Evolutionary conservation across 2,329 filamentous ascomycete species (phyloP), one percentile per base, ranked within the genome.

Genomic region (Aspergillus pseudoglaucus): DNA sequence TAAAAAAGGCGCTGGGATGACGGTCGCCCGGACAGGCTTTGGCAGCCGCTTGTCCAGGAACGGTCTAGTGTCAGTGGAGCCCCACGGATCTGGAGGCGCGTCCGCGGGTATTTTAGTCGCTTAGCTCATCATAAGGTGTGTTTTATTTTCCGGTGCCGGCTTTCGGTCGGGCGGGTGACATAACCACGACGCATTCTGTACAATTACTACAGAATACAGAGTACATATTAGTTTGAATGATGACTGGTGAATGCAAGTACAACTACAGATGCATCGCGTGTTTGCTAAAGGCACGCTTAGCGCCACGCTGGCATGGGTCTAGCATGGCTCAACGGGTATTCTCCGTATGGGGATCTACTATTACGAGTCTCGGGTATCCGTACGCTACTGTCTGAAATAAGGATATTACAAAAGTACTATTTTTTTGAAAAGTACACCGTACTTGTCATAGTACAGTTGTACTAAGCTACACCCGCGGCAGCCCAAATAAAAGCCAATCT

Each of bases 11-110:
- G 20, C 17, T 20, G 15, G 23, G 40, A 27, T 42, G 56, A 49
- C 37, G 54, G 55, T 58, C 49, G 53, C 54, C 55, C 57, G 54
- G 37, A 55, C 55, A 30, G 25, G 55, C 54, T 51, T 57, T 54
- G 58, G 44, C 54, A 56, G 56, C 54, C 53, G 25, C 47, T 44
- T 48, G 45, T 48, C 59, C 58, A 59, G 59, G 58, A 60, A 58
- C 57, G 54, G 59, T 37, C 54, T 62, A 60, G 59, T 42, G 48
- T 10, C 3, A 27, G 45, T 56, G 58, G 57, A 57, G 47, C 53
- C 47, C 50, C 25, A 30, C 25, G 25, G 51, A 54, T 54, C 55
- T 58, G 56, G 57, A 58, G 53, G 53, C 55, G 48, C 57, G 50
- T 56, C 53, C 49, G 52, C 56, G 53, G 58, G 48, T 59, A 58